Evolutionary conservation across 2,329 filamentous ascomycete species (phyloP).

Genomic region (Fusarium sp.): DNA sequence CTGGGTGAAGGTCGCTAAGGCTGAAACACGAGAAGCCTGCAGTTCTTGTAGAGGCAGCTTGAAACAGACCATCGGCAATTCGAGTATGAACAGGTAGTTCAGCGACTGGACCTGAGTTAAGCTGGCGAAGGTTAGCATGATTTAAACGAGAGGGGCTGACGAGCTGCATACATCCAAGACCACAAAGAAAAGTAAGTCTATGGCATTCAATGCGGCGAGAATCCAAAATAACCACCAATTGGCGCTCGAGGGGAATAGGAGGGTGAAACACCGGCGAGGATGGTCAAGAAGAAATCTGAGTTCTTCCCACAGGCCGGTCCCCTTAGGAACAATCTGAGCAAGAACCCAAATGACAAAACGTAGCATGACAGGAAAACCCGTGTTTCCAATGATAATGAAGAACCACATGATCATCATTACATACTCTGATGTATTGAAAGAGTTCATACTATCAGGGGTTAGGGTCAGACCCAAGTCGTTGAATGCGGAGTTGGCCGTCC

Average conservation of each 20-base stretch:
- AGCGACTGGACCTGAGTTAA: slow-evolving; percentile 75
- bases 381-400: slow-evolving; percentile 93
- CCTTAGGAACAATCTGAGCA: slow-evolving; percentile 70
- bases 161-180: slow-evolving; percentile 78
- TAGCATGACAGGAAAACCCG: slow-evolving; percentile 93
- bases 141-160: neutral
- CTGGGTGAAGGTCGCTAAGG: slow-evolving; percentile 81
- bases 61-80: slow-evolving; percentile 87
- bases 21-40: slow-evolving; percentile 88
- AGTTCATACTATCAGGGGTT: slow-evolving; percentile 92
- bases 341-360: slow-evolving; percentile 89
- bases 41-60: slow-evolving; percentile 87
- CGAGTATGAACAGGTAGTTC: slow-evolving; percentile 75
- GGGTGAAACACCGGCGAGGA: slow-evolving; percentile 92
- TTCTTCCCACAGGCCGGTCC: slow-evolving; percentile 84
- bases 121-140: slow-evolving; percentile 53
- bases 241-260: slow-evolving; percentile 87
- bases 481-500: slow-evolving; percentile 86
- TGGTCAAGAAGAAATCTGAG: slow-evolving; percentile 91
- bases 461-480: slow-evolving; percentile 95
- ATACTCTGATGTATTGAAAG: slow-evolving; percentile 80
- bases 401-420: slow-evolving; percentile 81
- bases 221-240: slow-evolving; percentile 97
- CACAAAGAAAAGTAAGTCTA: slow-evolving; percentile 91
- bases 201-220: slow-evolving; percentile 78